Evolutionary conservation across 306 rosid genomes (phyloP).

Genomic region (Trifolium subterraneum): DNA sequence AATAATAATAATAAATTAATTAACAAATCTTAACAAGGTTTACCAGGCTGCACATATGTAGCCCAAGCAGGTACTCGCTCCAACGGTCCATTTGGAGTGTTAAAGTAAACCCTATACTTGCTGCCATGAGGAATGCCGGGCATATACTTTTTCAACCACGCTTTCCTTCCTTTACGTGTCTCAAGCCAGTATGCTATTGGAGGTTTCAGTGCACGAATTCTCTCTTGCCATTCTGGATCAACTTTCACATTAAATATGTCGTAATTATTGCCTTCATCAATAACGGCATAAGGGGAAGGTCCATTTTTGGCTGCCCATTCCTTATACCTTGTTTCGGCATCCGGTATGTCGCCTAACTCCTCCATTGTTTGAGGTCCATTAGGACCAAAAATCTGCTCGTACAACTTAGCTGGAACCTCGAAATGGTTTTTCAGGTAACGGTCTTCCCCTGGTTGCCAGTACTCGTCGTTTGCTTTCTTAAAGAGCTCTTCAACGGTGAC

Average conservation of each 20-base stretch:
- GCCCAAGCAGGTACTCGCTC: conserved; percentile 99
- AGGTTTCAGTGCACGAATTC: conserved; percentile 67
- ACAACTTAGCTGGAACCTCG: conserved; percentile 83
- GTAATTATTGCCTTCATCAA: conserved; percentile 82
- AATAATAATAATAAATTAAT: not conserved
- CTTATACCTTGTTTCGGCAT: conserved; percentile 89
- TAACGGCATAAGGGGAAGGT: conserved; percentile 68
- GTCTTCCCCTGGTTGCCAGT: conserved; percentile 98
- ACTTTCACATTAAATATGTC: conserved; percentile 70
- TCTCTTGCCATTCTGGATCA: conserved; percentile 74
- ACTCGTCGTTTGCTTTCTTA: conserved; percentile 79
- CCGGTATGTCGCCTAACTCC: conserved; percentile 80
- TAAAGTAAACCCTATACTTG: conserved; percentile 93
- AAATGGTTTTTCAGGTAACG: conserved; percentile 71
- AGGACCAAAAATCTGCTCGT: conserved; percentile 94
- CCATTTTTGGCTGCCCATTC: conserved; percentile 79
- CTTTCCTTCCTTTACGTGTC: conserved; percentile 94
- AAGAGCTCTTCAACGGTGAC: conserved; percentile 77
- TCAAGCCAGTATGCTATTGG: conserved; percentile 88
- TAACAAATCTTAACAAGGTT: conserved; percentile 17
- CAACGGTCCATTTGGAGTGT: conserved; percentile 89
- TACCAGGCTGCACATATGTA: conserved; percentile 95
- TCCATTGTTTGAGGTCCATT: conserved; percentile 92
- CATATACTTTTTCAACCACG: conserved; percentile 86
- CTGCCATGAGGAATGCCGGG: conserved; percentile 93